phyloP scores from a whole-genome alignment of 306 rosid genomes.

The Lagenaria siceraria region DNA sequence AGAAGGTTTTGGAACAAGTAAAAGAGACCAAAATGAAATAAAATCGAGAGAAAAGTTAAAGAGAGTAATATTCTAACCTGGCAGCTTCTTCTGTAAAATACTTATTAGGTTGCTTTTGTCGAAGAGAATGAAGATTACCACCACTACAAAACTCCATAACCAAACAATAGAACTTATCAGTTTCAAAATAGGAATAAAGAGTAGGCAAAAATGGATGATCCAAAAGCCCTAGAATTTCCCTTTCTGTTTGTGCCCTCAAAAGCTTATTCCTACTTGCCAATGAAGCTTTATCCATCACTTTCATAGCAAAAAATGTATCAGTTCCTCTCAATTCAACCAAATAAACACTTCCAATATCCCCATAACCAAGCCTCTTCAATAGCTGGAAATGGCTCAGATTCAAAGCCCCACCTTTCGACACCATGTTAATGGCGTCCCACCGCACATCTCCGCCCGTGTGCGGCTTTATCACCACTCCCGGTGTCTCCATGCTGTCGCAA shows the following conservation, averaged over 20 bases:
- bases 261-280: constrained; percentile 6
- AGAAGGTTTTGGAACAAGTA: too few species aligned
- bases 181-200: constrained; percentile 8
- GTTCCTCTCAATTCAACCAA: constrained; percentile 8
- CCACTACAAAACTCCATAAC: constrained; percentile 14
- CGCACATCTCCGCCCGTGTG: constrained; percentile 6
- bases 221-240: constrained; percentile 5
- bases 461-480: neutral
- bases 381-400: constrained; percentile 7
- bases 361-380: constrained; percentile 9
- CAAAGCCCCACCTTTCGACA: neutral
- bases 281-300: constrained; percentile 14
- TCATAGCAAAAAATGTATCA: constrained; percentile 7
- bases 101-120: constrained; percentile 11
- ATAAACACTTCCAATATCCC: constrained; percentile 10
- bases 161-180: constrained; percentile 11
- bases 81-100: constrained; percentile 14
- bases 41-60: too few species aligned
- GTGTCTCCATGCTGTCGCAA: neutral
- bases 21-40: too few species aligned
- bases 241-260: constrained; percentile 4
- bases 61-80: neutral
- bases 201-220: constrained; percentile 13
- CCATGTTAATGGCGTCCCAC: constrained; percentile 6
- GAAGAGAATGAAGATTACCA: constrained; percentile 12